Conservation (phyloP, 176 grass and related monocot genomes). For the Thalia dealbata region DNA sequence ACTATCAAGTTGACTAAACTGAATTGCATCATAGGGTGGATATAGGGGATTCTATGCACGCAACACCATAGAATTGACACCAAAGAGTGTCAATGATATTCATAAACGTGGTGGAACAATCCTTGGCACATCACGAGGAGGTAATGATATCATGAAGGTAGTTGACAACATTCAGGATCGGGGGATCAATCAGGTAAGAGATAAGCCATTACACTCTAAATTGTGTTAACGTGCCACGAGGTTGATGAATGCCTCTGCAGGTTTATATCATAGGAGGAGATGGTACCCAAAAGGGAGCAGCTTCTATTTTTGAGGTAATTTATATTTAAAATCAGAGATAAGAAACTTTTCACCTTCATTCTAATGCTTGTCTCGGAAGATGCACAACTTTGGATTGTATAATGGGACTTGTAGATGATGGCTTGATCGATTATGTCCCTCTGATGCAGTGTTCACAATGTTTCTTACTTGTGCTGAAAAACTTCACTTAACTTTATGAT, state of each 20-base stretch:
- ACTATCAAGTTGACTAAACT: slow-evolving; percentile 3
- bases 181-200: slow-evolving; percentile 86
- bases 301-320: slow-evolving; percentile 79
- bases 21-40: slow-evolving; percentile 44
- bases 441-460: background rate
- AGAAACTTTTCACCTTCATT: background rate
- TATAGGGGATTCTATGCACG: slow-evolving; percentile 95
- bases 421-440: background rate
- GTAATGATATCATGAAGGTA: slow-evolving; percentile 87
- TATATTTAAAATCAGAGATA: background rate
- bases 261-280: slow-evolving; percentile 96
- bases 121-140: slow-evolving; percentile 88
- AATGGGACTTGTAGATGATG: background rate
- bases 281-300: slow-evolving; percentile 91
- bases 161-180: slow-evolving; percentile 96
- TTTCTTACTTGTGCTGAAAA: background rate
- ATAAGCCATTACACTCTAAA: background rate
- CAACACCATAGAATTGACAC: slow-evolving; percentile 75
- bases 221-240: background rate
- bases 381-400: background rate
- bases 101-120: slow-evolving; percentile 89
- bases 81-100: slow-evolving; percentile 91
- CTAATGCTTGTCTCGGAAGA: background rate
- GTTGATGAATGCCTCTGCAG: slow-evolving; percentile 20
- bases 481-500: too few species aligned